phyloP scores from a whole-genome alignment of 2,329 filamentous ascomycete species.

The Gliomastix tumulicola region DNA sequence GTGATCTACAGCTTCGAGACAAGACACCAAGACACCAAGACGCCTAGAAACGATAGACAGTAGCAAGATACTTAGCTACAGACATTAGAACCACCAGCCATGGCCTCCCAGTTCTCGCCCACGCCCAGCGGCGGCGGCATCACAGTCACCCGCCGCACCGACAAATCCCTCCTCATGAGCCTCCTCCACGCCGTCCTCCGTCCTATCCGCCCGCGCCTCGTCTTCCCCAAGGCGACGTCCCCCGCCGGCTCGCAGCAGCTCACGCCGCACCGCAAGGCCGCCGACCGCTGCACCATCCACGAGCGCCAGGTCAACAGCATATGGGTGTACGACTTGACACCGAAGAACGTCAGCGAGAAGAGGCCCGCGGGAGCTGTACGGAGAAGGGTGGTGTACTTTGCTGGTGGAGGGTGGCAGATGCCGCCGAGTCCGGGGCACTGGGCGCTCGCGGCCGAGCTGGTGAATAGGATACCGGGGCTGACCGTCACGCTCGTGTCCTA shows the following conservation, averaged over 20 bases:
- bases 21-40: too few relatives aligned
- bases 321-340: conserved; percentile 15
- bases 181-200: conserved; percentile 4
- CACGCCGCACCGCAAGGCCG: background rate
- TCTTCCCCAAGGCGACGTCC: background rate
- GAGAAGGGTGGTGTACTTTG: conserved; percentile 47
- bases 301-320: conserved; percentile 11
- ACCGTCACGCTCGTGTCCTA: conserved; percentile 40
- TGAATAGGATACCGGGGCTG: conserved; percentile 27
- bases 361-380: too few relatives aligned
- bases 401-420: conserved; percentile 48
- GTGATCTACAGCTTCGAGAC: too few relatives aligned
- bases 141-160: conserved; percentile 1
- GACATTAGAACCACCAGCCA: too few relatives aligned
- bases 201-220: conserved; percentile 3
- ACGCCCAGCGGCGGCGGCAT: too few relatives aligned
- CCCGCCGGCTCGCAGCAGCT: conserved; percentile 1
- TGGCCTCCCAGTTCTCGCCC: too few relatives aligned
- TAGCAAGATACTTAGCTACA: too few relatives aligned
- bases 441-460: conserved; percentile 38
- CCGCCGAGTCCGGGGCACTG: conserved; percentile 44
- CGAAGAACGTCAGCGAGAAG: background rate
- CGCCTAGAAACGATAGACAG: too few relatives aligned
- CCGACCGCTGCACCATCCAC: background rate
- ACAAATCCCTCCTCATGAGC: conserved; percentile 3